Conservation (phyloP, 1,284 basidiomycete species). For the Anthracocystis setariae region DNA sequence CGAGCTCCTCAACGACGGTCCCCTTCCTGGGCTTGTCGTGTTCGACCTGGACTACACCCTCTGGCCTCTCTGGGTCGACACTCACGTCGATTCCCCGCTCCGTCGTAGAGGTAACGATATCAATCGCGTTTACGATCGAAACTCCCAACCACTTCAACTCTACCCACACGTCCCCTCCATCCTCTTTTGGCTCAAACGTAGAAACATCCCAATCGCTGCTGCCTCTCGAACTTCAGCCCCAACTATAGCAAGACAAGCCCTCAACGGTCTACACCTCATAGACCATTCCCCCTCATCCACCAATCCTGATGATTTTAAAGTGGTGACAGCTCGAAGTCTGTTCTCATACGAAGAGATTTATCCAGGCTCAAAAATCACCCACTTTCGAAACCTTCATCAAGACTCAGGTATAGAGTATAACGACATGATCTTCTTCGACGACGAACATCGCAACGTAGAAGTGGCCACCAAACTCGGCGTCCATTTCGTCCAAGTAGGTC, state of each 20-base stretch:
- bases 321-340: constrained; percentile 49
- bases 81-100: constrained; percentile 58
- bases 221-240: constrained; percentile 62
- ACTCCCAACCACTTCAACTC: constrained; percentile 48
- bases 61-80: constrained; percentile 66
- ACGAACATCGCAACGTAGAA: constrained; percentile 61
- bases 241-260: constrained; percentile 55
- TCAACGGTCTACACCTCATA: constrained; percentile 51
- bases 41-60: constrained; percentile 66
- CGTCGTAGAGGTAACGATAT: constrained; percentile 41
- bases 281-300: constrained; percentile 22
- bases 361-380: constrained; percentile 62
- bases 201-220: constrained; percentile 49
- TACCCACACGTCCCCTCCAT: constrained; percentile 62
- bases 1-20: constrained; percentile 9
- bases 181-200: constrained; percentile 45
- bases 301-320: background rate
- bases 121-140: constrained; percentile 57
- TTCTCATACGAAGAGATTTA: constrained; percentile 65
- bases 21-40: constrained; percentile 54
- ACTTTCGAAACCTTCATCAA: constrained; percentile 53
- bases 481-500: constrained; percentile 62
- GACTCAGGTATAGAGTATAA: constrained; percentile 55
- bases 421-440: constrained; percentile 67
- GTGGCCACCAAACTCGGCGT: constrained; percentile 64